A percentile compares a stretch with the other conserved stretches of the same genome.
Conservation (phyloP, 1,284 basidiomycete genomes). For the Apiotrichum veenhuisii region DNA sequence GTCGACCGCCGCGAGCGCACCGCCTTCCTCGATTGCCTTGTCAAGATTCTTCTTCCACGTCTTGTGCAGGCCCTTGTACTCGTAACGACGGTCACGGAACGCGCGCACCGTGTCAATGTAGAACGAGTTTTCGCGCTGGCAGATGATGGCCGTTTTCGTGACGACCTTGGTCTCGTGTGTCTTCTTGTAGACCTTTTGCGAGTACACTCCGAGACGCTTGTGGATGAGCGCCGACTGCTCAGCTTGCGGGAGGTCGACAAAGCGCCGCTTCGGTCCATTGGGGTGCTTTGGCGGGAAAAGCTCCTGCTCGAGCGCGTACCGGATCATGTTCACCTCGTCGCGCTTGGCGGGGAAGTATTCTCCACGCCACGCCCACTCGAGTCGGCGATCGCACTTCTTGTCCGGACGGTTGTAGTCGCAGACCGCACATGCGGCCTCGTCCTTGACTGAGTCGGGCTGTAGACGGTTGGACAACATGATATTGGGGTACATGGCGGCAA, state of each 20-base stretch:
- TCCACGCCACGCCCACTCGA: conserved; percentile 99
- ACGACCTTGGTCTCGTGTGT: conserved; percentile 98
- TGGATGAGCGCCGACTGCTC: conserved; percentile 92
- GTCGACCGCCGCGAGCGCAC: conserved; percentile 77
- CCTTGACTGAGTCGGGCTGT: conserved; percentile 96
- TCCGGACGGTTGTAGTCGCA: conserved; percentile 98
- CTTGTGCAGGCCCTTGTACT: conserved; percentile 98
- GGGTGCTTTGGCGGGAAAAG: conserved; percentile 78
- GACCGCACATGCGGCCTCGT: conserved; percentile 93
- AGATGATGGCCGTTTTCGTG: conserved; percentile 90
- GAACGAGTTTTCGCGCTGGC: conserved; percentile 98
- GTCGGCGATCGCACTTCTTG: conserved; percentile 87
- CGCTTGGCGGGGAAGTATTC: conserved; percentile 97
- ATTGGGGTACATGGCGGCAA: conserved; percentile 99
- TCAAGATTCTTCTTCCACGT: conserved; percentile 99
- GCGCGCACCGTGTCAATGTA: conserved; percentile 98
- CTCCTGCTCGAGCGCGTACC: conserved; percentile 93
- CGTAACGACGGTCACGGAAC: conserved; percentile 96
- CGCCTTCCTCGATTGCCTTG: conserved; percentile 61
- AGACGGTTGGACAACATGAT: conserved; percentile 99
- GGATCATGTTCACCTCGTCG: conserved; percentile 99
- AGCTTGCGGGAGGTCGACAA: conserved; percentile 74
- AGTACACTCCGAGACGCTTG: conserved; percentile 97
- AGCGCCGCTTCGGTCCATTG: conserved; percentile 70
- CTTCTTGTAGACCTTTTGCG: conserved; percentile 97